Evolutionary conservation across 1,139 yeast genomes (phyloP), one percentile per base, ranked within the genome.

Genomic region (Yamadazyma membranifaciens): DNA sequence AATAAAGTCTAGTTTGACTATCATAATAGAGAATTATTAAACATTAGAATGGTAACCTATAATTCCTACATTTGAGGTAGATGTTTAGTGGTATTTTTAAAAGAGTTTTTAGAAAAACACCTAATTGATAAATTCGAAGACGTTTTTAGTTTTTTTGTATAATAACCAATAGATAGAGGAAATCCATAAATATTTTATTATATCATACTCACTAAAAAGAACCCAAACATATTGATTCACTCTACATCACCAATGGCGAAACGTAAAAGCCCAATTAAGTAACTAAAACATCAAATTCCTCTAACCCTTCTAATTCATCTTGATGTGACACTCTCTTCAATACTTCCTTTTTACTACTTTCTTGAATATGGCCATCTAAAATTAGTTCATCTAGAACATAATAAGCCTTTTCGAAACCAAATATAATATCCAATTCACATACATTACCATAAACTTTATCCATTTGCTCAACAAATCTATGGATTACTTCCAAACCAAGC

Each of bases 391-490:
- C 97, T 50, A 94, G 69, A 13, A 92, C 84, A 62, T 87, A 87
- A 60, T 92, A 92, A 0, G 98, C 98, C 59, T 87, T 86, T 54
- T 85, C 87, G 65, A 92, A 92, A 52, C 95, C 95, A 75, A 92
- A 92, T 39, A 92, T 92, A 47, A 92, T 89, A 63, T 91, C 95
- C 54, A 87, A 66, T 58, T 89, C 97, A 64, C 96, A 87, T 15
- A 92, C 98, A 57, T 89, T 92, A n/a, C 97, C 98, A 57, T 87
- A 92, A 52, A 89, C 81, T 56, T 86, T 84, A 68, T 92, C 99
- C 96, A 92, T 88, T 53, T 87, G 89, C 62, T 94, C 98, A 37
- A 94, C 99, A 59, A 83, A 94, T 45, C 98, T 73, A 59, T 94
- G 98, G 40, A 94, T 83, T 25, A 86, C 72, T 55, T 94, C 98